Base-by-base conservation (phyloP, 2,329 filamentous ascomycete species). In the Cytospora chrysosperma region DNA sequence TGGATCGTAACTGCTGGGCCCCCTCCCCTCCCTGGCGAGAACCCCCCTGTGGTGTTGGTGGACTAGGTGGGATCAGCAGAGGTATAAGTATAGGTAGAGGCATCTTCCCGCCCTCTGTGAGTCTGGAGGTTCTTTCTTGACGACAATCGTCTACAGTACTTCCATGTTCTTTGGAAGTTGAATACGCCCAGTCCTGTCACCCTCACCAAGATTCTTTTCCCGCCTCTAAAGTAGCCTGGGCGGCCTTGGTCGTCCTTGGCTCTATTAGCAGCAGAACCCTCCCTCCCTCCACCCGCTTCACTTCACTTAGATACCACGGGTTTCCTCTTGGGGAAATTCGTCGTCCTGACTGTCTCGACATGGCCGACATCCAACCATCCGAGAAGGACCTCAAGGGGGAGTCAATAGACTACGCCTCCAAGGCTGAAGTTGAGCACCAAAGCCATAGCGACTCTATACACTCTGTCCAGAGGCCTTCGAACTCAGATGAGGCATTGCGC, bases 401-500 rank as follows among this genome's bases (percentile, higher is more conserved):
- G 37, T 26, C 62, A 6, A 27, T 30, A 32, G 71, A 69, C 17
- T 70, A 71, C 10, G 55, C 65, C 10, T 74, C 72, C 27, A 70
- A 65, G 24, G 62, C 66, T 17, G 72, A 75, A 50, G 49, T 72
- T 19, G 72, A 75, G 59, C 67, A 73, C 58, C 64, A 58, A n/a
- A 62, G 58, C 26, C 61, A 34, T 15, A 28, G 4, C n/a, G 54
- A 24, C 43, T 34, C 54, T 53, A 24, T 13, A 47, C 51, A 26
- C n/a, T 61, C 58, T 19, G 51, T 47, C 28, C 34, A 49, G 28
- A 47, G 56, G 32, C 19, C 34, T 19, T 27, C 32, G 19, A 17
- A 32, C n/a, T 26, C 15, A 8, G 66, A 72, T n/a, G 71, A 72
- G 50, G 70, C 56, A 9, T 67, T 73, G 30, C 70, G 61, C 21